phyloP scores from a whole-genome alignment of 257 asterid species.

The Lavandula angustifolia region DNA sequence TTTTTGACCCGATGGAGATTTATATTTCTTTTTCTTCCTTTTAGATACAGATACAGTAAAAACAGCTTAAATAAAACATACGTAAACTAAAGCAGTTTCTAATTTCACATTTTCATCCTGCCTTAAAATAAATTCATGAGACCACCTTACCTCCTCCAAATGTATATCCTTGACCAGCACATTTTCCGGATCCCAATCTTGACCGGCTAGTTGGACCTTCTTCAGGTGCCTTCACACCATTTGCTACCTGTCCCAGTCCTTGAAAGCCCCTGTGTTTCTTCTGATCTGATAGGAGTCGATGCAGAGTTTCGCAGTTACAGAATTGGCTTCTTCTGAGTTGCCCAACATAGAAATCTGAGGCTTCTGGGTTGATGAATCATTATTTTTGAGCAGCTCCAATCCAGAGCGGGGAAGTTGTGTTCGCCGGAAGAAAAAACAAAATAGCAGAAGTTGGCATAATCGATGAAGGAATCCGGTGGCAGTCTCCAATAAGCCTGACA shows the following conservation, averaged over 20 bases:
- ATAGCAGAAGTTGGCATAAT: slow-evolving; percentile 91
- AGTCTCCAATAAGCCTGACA: slow-evolving; percentile 96
- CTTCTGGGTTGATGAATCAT: slow-evolving; percentile 70
- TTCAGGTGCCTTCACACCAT: slow-evolving; percentile 77
- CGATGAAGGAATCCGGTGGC: slow-evolving; percentile 97
- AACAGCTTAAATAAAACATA: not conserved
- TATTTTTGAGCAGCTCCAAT: slow-evolving; percentile 74
- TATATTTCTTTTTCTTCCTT: not conserved
- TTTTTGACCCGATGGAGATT: not conserved
- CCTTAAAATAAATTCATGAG: slow-evolving; percentile 5
- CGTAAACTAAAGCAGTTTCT: not conserved
- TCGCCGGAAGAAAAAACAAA: slow-evolving; percentile 93
- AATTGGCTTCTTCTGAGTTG: slow-evolving; percentile 75
- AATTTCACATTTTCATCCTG: not conserved
- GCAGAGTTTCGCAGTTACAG: slow-evolving; percentile 58
- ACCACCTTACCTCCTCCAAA: slow-evolving; percentile 84
- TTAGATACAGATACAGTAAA: not conserved
- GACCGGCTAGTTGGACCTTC: slow-evolving; percentile 88
- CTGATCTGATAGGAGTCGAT: slow-evolving; percentile 48
- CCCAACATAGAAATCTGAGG: slow-evolving; percentile 62
- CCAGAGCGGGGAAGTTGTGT: slow-evolving; percentile 73
- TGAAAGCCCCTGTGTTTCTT: slow-evolving; percentile 64
- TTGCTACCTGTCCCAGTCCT: slow-evolving; percentile 62
- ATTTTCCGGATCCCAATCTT: slow-evolving; percentile 94
- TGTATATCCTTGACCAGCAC: slow-evolving; percentile 99